Base-by-base conservation (phyloP, 306 rosid species). In the Quercus engelmannii region DNA sequence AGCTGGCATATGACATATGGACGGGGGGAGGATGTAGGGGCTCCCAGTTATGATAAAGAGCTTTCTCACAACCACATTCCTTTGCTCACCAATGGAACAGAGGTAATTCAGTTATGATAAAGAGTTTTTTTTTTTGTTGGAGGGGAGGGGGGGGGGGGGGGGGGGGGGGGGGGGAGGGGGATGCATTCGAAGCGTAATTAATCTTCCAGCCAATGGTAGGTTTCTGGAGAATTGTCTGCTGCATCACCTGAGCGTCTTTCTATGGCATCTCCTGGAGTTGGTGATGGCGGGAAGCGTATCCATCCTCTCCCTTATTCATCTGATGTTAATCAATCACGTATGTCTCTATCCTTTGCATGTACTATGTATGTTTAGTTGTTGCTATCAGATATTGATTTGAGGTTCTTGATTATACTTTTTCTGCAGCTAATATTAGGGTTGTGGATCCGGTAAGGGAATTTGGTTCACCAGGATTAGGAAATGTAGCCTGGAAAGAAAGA, bases 401-500 rank as follows among this genome's bases (percentile, higher is more conserved):
- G 63, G 77, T 61, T 51, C 43, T 54, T 78, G 64, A 75, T 67
- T 76, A 67, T 73, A 55, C 69, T 85, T 63, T 56, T 55, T 58
- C 9, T 80, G 82, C 93, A 92, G 99, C 92, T 54, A 91, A 92
- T 83, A 81, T 89, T 78, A 88, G 94, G 86, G 92, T 68, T 56
- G 88, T 77, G 84, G 97, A 94, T 77, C 87, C 92, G 12, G 88
- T 69, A 56, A 88, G 89, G 58, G 89, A 88, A 59, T 86, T 84
- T 82, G 85, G 83, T 56, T 82, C 87, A 9, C 73, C 95, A 0
- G 97, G 98, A 76, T 71, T 87, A 62, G 99, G 98, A 38, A 95
- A 91, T 82, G 99, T 95, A 43, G 99, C 99, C 31, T 95, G 99
- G 99, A 95, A 91, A 87, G 98, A 95, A 90, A 95, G 98, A 87